These are phyloP conservation scores for Phytophthora fragariaefolia DNA, from an alignment of 352 stramenopile species.

Conservation along the genomic window DNA sequence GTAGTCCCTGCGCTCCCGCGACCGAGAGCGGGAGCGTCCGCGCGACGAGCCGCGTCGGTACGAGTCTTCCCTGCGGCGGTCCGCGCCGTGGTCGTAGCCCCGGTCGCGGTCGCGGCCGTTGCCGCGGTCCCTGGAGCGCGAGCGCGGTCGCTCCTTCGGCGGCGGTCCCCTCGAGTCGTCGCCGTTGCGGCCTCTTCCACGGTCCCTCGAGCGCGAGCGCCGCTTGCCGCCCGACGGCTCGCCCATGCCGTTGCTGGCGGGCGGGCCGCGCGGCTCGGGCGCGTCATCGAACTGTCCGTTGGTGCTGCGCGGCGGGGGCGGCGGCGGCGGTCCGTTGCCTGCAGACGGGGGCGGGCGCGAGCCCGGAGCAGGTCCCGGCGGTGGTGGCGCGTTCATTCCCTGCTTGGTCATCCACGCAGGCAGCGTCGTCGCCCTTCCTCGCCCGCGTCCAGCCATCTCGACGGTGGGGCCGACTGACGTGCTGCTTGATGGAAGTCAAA, in stretches of 20 bases:
- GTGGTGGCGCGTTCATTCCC: slow-evolving; percentile 24
- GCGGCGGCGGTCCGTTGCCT: slow-evolving; percentile 9
- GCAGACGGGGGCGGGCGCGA: slow-evolving; percentile 22
- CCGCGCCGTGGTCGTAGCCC: slow-evolving; percentile 12
- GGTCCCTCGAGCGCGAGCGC: slow-evolving; percentile 32
- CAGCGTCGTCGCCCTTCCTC: slow-evolving; percentile 72
- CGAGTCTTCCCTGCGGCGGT: slow-evolving; percentile 29
- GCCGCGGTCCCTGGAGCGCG: slow-evolving; percentile 31
- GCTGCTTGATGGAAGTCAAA: not conserved
- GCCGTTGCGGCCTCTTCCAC: slow-evolving; percentile 20
- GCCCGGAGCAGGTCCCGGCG: slow-evolving; percentile 13
- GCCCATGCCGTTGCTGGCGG: slow-evolving; percentile 22
- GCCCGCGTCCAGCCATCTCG: slow-evolving; percentile 86
- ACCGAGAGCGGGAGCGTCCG: slow-evolving; percentile 27
- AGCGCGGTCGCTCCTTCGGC: slow-evolving; percentile 32
- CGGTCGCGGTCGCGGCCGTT: slow-evolving; percentile 23
- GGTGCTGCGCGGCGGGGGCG: slow-evolving; percentile 43
- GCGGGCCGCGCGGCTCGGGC: slow-evolving; percentile 29
- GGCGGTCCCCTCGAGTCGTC: slow-evolving; percentile 19
- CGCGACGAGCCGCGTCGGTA: slow-evolving; percentile 27
- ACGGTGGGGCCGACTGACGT: too few relatives aligned
- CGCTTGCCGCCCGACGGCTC: slow-evolving; percentile 27
- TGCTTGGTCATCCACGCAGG: slow-evolving; percentile 89
- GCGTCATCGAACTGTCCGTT: slow-evolving; percentile 79
- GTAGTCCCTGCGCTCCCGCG: slow-evolving; percentile 36